A percentile compares a stretch with the other conserved stretches of the same genome.
Evolutionary conservation across 768 basidiomycete genomes (phyloP).

Genomic region (button mushroom (Agaricus bisporus)): DNA sequence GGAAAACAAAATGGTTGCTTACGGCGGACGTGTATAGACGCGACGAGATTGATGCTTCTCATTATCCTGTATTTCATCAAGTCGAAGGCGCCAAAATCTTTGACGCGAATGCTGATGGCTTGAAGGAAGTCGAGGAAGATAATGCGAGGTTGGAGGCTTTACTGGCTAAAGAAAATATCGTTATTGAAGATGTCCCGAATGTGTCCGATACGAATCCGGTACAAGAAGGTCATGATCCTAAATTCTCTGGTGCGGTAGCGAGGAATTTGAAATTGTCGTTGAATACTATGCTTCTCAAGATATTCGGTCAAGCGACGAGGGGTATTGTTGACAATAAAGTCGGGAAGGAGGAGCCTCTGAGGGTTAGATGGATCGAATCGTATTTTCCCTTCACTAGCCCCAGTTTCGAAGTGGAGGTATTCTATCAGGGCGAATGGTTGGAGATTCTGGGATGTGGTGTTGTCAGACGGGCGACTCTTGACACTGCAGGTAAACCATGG

Average conservation of each 20-base stretch:
- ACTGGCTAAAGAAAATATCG: slow-evolving; percentile 67
- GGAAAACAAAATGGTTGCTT: slow-evolving; percentile 80
- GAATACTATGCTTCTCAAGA: slow-evolving; percentile 74
- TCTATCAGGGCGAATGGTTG: slow-evolving; percentile 94
- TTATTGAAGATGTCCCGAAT: slow-evolving; percentile 82
- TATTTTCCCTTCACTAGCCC: slow-evolving; percentile 98
- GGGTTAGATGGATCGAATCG: slow-evolving; percentile 95
- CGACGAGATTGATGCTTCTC: slow-evolving; percentile 95
- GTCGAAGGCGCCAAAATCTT: slow-evolving; percentile 93
- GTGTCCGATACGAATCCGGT: slow-evolving; percentile 72
- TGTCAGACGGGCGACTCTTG: slow-evolving; percentile 81
- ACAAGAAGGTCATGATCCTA: slow-evolving; percentile 73
- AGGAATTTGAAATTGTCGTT: slow-evolving; percentile 85
- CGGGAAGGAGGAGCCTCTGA: slow-evolving; percentile 61
- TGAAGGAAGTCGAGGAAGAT: slow-evolving; percentile 63
- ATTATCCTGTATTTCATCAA: slow-evolving; percentile 98
- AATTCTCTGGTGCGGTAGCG: slow-evolving; percentile 66
- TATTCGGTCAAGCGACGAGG: slow-evolving; percentile 65
- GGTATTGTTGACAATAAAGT: slow-evolving; percentile 14
- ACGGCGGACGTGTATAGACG: slow-evolving; percentile 96
- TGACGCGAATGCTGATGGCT: slow-evolving; percentile 44
- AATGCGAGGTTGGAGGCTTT: slow-evolving; percentile 56
- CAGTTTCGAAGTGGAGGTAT: slow-evolving; percentile 96
- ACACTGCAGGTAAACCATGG: slow-evolving; percentile 60
- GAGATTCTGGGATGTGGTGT: slow-evolving; percentile 96